Percentiles rank a stretch among this genome's conserved stretches.
Conservation (phyloP, 2,329 filamentous ascomycete genomes). For the Fusarium nanum region DNA sequence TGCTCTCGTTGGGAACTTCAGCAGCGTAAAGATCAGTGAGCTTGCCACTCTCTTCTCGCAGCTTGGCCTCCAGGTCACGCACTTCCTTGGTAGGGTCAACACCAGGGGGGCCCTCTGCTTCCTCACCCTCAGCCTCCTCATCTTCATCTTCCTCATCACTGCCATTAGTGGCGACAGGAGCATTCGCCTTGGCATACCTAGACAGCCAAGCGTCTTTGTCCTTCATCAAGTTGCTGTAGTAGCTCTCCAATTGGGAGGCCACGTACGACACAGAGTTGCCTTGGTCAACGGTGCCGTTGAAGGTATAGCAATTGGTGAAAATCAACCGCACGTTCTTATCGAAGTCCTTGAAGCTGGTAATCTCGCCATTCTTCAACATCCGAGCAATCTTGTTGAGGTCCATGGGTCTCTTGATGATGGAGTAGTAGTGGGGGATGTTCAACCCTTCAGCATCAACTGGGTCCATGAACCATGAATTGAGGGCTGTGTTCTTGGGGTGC, state of each 20-base stretch:
- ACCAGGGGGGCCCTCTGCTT: conserved; percentile 55
- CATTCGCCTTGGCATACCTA: conserved; percentile 70
- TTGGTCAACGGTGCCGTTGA: conserved; percentile 72
- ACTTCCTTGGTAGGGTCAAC: conserved; percentile 58
- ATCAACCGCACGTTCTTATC: conserved; percentile 85
- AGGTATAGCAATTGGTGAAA: conserved; percentile 89
- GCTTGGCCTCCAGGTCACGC: conserved; percentile 63
- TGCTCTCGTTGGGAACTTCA: conserved; percentile 62
- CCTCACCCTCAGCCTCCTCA: conserved; percentile 71
- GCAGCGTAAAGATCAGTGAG: conserved; percentile 65
- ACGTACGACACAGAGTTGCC: conserved; percentile 78
- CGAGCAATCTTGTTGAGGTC: conserved; percentile 84
- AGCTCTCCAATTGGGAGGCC: conserved; percentile 77
- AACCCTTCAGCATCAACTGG: conserved; percentile 94
- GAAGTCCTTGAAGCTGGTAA: conserved; percentile 85
- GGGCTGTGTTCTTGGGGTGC: conserved; percentile 74
- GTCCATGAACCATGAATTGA: conserved; percentile 80
- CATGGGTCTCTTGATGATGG: conserved; percentile 97
- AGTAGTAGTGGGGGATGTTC: conserved; percentile 93
- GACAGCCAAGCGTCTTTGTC: conserved; percentile 86
- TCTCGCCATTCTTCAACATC: conserved; percentile 82
- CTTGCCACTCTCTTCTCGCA: conserved; percentile 68
- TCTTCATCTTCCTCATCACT: conserved; percentile 73
- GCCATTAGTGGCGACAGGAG: conserved; percentile 72
- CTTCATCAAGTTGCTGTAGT: conserved; percentile 81